phyloP scores from a whole-genome alignment of 768 basidiomycete genomes.

The Lactarius psammicola region DNA sequence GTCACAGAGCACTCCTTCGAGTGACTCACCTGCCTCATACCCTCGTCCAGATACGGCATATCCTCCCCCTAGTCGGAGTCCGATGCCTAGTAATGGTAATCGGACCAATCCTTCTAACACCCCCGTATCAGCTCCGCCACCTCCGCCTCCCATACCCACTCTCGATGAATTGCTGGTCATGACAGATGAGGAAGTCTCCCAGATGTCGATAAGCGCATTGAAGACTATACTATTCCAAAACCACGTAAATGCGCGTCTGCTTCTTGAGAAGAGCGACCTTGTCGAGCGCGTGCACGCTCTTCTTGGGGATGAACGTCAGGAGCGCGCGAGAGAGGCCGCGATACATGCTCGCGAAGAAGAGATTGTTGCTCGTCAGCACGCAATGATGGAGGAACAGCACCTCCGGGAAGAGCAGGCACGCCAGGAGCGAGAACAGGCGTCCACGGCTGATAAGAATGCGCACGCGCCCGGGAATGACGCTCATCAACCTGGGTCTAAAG shows the following conservation, averaged over 20 bases:
- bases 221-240: constrained; percentile 81
- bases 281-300: constrained; percentile 65
- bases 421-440: constrained; percentile 25
- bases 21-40: neutral
- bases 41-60: constrained; percentile 9
- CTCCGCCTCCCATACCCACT: constrained; percentile 48
- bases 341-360: constrained; percentile 38
- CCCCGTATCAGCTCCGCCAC: constrained; percentile 15
- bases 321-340: constrained; percentile 48
- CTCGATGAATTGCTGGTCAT: constrained; percentile 69
- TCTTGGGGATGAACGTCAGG: constrained; percentile 60
- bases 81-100: constrained; percentile 10
- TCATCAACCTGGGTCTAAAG: constrained; percentile 26
- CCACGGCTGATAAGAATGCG: neutral
- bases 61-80: constrained; percentile 7
- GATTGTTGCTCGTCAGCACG: constrained; percentile 22
- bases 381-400: constrained; percentile 32
- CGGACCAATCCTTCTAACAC: constrained; percentile 1
- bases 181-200: constrained; percentile 51
- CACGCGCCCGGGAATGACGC: neutral
- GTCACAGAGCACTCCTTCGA: constrained; percentile 5
- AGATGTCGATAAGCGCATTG: constrained; percentile 66
- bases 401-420: constrained; percentile 33
- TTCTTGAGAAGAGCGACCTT: constrained; percentile 88
- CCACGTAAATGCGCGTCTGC: constrained; percentile 59